These are phyloP conservation scores for Blastomyces emzantsi DNA, from an alignment of 2,329 filamentous ascomycete species.

Conservation along the genomic window DNA sequence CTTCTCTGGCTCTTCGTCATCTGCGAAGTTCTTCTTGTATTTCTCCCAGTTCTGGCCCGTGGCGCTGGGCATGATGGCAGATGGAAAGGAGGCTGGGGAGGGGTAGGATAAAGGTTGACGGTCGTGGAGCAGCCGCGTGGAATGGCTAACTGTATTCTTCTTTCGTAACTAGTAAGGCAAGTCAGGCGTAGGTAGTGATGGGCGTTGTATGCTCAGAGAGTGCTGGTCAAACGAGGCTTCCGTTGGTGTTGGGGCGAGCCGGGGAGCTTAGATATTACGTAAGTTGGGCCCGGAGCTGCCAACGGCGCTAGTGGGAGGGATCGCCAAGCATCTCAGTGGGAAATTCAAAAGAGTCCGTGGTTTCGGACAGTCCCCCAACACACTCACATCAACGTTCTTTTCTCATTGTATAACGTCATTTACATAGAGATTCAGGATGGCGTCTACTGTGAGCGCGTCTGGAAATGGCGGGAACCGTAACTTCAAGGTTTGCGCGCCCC, in stretches of 20 bases:
- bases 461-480: conserved; percentile 51
- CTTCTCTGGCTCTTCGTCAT: conserved; percentile 98
- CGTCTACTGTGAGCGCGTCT: conserved; percentile 39
- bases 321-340: conserved; percentile 9
- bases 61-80: conserved; percentile 71
- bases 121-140: neutral
- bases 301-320: conserved; percentile 5
- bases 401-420: conserved; percentile 21
- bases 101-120: neutral
- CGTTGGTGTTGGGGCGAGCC: neutral
- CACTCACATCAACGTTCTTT: conserved; percentile 18
- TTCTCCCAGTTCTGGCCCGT: conserved; percentile 96
- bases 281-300: conserved; percentile 7
- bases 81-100: conserved; percentile 20
- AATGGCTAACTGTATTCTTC: neutral
- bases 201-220: neutral
- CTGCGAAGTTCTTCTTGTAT: conserved; percentile 93
- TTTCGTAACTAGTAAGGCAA: conserved; percentile 2
- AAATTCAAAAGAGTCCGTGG: conserved; percentile 6
- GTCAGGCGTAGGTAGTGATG: neutral
- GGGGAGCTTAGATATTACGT: neutral
- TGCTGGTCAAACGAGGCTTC: neutral
- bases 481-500: conserved; percentile 49
- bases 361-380: conserved; percentile 15
- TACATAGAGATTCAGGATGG: conserved; percentile 38